Evolutionary conservation across 352 stramenopile genomes (phyloP), one percentile per base, ranked within the genome.

Genomic region (Blastocystis sp.): DNA sequence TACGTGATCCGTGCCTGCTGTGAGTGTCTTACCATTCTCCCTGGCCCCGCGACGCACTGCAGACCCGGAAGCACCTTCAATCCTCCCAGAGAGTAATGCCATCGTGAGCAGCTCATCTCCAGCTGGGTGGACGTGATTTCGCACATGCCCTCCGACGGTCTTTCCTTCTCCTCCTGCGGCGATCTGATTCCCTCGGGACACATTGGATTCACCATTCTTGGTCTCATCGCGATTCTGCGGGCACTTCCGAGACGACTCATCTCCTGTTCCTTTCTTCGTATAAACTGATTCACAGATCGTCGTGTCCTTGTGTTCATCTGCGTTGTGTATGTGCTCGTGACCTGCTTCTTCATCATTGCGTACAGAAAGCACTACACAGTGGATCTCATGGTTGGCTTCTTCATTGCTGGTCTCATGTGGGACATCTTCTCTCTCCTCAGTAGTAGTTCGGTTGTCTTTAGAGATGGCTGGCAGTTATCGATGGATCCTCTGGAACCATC

Each of bases 121-220:
- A 88, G 78, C 78, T 76, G 78, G 64, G 28, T 88, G 10, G 78
- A 88, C 19, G 60, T 88, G 34, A 66, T 88, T 10, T 28, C 60
- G 17, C 64, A 76, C 52, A 88, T 88, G 78, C 78, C 78, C 54
- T 40, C 52, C 4, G 64, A 88, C 21, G 78, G 78, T 71, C 42
- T 88, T 52, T 88, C 78, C 40, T 88, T 88, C 38, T 65, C 52
- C 3, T 68, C 78, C 11, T 88, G 78, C 21, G 78, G 78, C 24
- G 78, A 88, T 60, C 24, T 88, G n/a, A 62, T 88, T 63, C 78
- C 78, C 19, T 88, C 78, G 3, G 78, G 78, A 61, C 78, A 88
- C 43, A 88, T 88, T 42, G 78, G 64, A 2, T 88, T 76, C 45
- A 62, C 54, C 42, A 63, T 64, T 34, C 40, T 84, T 0, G 74